Evolutionary conservation across 1,284 basidiomycete genomes (phyloP).

Genomic region (Boletus smithii): DNA sequence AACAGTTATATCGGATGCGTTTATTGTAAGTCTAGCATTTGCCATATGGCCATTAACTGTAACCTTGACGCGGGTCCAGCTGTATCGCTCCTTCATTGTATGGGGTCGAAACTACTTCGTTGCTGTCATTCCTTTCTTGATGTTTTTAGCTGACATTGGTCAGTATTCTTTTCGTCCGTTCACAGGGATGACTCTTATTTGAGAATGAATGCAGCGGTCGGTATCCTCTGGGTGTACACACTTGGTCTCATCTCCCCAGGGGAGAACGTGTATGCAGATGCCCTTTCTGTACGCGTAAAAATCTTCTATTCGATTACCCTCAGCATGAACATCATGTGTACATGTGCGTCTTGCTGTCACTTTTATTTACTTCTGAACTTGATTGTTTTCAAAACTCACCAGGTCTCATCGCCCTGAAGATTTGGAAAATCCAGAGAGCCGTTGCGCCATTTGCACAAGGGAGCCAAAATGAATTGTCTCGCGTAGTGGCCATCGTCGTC

Average conservation of each 20-base stretch:
- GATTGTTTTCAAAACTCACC: not conserved
- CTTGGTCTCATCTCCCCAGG: slow-evolving; percentile 4
- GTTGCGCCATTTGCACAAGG: slow-evolving; percentile 5
- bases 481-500: slow-evolving; percentile 11
- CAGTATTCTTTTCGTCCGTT: not conserved
- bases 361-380: not conserved
- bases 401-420: slow-evolving; percentile 19
- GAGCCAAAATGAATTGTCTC: slow-evolving; percentile 5
- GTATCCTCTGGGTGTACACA: slow-evolving; percentile 21
- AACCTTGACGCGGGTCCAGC: slow-evolving; percentile 7
- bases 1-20: slow-evolving; percentile 22
- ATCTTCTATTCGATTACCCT: slow-evolving; percentile 19
- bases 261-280: slow-evolving; percentile 7
- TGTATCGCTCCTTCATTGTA: slow-evolving; percentile 28
- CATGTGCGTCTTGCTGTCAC: slow-evolving; percentile 9
- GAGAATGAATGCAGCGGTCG: slow-evolving; percentile 10
- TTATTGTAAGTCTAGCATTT: slow-evolving; percentile 11
- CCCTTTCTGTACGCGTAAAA: slow-evolving; percentile 9
- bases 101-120: slow-evolving; percentile 18
- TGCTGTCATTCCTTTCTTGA: slow-evolving; percentile 7
- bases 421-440: slow-evolving; percentile 17
- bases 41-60: too few species aligned
- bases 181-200: not conserved
- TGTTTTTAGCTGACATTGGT: slow-evolving; percentile 26
- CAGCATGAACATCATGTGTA: slow-evolving; percentile 20